phyloP scores from a whole-genome alignment of 2,329 filamentous ascomycete species.

The Neonectria neomacrospora region DNA sequence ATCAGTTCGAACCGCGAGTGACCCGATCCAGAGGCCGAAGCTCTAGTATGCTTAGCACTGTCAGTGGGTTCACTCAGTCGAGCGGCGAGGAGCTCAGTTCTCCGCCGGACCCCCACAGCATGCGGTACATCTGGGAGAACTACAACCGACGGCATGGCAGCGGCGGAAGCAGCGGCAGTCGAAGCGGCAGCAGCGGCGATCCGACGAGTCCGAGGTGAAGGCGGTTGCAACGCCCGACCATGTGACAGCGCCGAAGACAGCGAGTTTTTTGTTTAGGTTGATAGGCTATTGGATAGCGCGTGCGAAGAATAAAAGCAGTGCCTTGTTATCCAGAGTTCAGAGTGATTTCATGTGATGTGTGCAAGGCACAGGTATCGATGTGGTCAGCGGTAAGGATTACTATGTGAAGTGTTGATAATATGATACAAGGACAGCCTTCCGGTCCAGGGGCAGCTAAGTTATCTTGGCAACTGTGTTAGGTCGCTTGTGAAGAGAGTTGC shows the following conservation, averaged over 20 bases:
- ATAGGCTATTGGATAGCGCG: conserved; percentile 43
- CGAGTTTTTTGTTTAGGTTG: conserved; percentile 29
- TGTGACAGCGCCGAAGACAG: conserved; percentile 20
- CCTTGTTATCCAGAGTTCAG: conserved; percentile 36
- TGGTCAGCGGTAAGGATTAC: no score
- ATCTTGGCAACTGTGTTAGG: no score
- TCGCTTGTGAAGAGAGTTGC: no score
- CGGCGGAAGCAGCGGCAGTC: conserved; percentile 55
- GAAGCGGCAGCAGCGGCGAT: conserved; percentile 60
- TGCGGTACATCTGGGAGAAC: conserved; percentile 42
- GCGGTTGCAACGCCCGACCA: conserved; percentile 8
- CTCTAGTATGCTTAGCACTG: conserved; percentile 74
- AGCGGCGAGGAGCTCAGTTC: conserved; percentile 61
- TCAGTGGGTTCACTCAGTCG: conserved; percentile 74
- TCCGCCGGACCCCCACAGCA: conserved; percentile 35
- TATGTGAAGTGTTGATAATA: no score
- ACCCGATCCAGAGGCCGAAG: conserved; percentile 66
- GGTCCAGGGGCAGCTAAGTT: no score
- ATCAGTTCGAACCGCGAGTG: conserved; percentile 49
- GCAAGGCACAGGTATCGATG: no score
- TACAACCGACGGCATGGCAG: conserved; percentile 35
- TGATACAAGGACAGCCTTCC: no score
- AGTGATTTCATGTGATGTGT: not conserved
- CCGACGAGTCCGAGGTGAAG: conserved; percentile 58
- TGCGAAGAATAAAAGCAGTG: conserved; percentile 44